Evolutionary conservation across 2,329 filamentous ascomycete species (phyloP), one percentile per base, ranked within the genome.

Genomic region (Volutella citrinella): DNA sequence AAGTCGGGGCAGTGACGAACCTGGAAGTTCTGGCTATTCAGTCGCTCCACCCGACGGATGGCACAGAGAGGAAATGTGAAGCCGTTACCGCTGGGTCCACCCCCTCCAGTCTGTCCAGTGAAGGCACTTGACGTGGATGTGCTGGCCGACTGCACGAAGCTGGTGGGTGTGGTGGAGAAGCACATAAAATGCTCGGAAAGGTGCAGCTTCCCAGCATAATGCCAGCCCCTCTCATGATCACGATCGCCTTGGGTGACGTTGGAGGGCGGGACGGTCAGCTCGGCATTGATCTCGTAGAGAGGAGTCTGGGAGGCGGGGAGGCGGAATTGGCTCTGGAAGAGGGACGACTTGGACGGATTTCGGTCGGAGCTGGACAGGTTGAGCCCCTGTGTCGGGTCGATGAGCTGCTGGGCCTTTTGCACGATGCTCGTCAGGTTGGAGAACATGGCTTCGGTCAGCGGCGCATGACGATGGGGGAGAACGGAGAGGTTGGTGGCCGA

Each of bases 271-370:
- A 98, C 86, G 36, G 89, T 94, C 40, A 98, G 79, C 70, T 98
- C 93, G 56, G 93, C 90, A 42, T 86, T 89, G 66, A 98, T 96
- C 70, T 98, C 93, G 67, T 94, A 89, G 38, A 97, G 76, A 36
- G 93, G 93, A 44, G 86, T 90, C 66, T 98, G 91, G 23, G 87
- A 84, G 56, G 88, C 81, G 27, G 93, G 93, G 20, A 98, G 83
- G 48, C 93, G 87, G 70, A 98, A 98, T 66, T 98, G 93, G 62
- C 85, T 84, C 68, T 93, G 89, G 69, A 97, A 98, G 39, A 97
- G 79, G 32, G 85, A 84, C 36, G 89, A 82, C 69, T 96, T 97
- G 57, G 90, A 91, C 30, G 90, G 89, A 59, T 87, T 84, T 45
- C 78, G 78, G 64, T 93, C 87, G 39, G 83, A 79, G 55, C 81